A percentile compares a stretch with the other conserved stretches of the same genome.
Evolutionary conservation across 768 basidiomycete genomes (phyloP).

Genomic region (Strobilomyces echinocephalus): DNA sequence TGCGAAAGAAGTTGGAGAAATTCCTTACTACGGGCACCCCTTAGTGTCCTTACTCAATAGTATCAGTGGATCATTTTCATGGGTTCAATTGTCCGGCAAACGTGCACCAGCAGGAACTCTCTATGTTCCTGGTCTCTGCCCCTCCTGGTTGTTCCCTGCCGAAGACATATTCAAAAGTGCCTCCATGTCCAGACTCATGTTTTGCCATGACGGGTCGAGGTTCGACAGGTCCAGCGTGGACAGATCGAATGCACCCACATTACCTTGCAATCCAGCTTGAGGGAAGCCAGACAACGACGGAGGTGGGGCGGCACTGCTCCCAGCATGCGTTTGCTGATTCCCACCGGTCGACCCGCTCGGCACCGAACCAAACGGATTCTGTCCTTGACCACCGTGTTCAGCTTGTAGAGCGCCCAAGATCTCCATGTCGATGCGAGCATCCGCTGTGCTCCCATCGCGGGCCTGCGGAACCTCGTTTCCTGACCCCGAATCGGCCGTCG

Average conservation of each 20-base stretch:
- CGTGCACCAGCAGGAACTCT: not conserved
- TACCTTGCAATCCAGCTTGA: slow-evolving; percentile 16
- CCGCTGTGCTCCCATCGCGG: slow-evolving; percentile 15
- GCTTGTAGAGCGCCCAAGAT: slow-evolving; percentile 34
- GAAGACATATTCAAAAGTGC: slow-evolving; percentile 45
- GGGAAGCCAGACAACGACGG: slow-evolving; percentile 41
- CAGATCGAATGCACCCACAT: slow-evolving; percentile 43
- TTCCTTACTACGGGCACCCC: slow-evolving; percentile 31
- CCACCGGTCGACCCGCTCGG: slow-evolving; percentile 23
- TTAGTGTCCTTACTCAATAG: not conserved
- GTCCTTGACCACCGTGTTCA: slow-evolving; percentile 14
- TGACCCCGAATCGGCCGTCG: slow-evolving; percentile 24
- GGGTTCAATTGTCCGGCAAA: not conserved
- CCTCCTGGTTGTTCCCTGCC: slow-evolving; percentile 19
- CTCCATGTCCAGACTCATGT: slow-evolving; percentile 54
- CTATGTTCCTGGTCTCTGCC: slow-evolving; percentile 22
- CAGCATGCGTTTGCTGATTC: slow-evolving; percentile 10
- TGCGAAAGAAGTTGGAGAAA: slow-evolving; percentile 66
- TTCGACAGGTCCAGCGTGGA: slow-evolving; percentile 43
- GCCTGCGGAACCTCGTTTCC: slow-evolving; percentile 12
- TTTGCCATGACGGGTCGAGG: slow-evolving; percentile 38
- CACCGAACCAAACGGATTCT: slow-evolving; percentile 23
- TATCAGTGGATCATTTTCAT: not conserved
- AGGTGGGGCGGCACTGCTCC: slow-evolving; percentile 32
- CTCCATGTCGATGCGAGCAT: slow-evolving; percentile 30